Evolutionary conservation across 208 protist genomes (phyloP), one percentile per base, ranked within the genome.

Genomic region (Leishmania arabica): DNA sequence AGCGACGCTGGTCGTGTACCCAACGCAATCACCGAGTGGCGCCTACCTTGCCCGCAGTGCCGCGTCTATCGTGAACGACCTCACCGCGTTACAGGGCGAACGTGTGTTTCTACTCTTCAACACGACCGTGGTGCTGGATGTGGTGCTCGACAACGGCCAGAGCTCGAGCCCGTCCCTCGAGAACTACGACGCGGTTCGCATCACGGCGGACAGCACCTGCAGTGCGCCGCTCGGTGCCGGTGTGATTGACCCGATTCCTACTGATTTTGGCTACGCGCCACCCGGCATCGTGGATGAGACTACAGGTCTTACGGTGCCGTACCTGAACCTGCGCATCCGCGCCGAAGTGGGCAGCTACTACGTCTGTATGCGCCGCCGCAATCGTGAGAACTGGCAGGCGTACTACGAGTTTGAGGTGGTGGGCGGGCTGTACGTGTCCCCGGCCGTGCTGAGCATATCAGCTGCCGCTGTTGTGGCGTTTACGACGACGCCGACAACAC

Each of bases 101-200:
- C 90, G 91, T 1, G 93, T 98, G 70, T 93, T 92, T 70, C 85
- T 98, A 64, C 93, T 93, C 82, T 97, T 98, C 75, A 86, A 90
- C 69, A 96, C 92, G 11, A 83, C 84, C 0, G 92, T 90, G 64
- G 75, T 71, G 77, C 89, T 98, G 58, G 84, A 92, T 75, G 79
- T 90, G 8, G 84, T 89, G 21, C 87, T 93, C 11, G 80, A 93
- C 76, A 85, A 91, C 75, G 84, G 82, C 27, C 79, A 60, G 70
- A 83, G 65, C 17, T 60, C 80, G 42, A 75, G 53, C 73, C 72
- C 69, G 54, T 70, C 84, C 6, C 47, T 81, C 81, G 31, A 56
- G 9, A 68, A 17, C 68, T 11, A 54, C 66, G 90, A 95, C 76
- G 77, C 81, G 45, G 93, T 97, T 73, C 88, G 90, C 76, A 86